Conservation (phyloP, 2,329 filamentous ascomycete genomes). For the Cladosporium sp. region DNA sequence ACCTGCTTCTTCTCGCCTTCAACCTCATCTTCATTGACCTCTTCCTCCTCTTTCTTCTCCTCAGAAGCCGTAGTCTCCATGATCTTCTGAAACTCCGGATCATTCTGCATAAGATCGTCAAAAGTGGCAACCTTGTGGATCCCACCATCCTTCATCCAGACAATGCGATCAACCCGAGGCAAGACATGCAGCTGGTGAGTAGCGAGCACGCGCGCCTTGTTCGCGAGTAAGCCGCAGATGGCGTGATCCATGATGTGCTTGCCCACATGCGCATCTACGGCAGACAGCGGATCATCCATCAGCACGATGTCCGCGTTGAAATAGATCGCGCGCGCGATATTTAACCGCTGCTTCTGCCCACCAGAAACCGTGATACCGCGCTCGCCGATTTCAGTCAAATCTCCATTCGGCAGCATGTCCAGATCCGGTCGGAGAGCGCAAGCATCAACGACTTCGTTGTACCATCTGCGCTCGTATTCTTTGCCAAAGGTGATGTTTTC, state of each 20-base stretch:
- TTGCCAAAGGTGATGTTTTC: slow-evolving; percentile 92
- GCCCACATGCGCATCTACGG: slow-evolving; percentile 55
- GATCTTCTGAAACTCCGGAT: slow-evolving; percentile 71
- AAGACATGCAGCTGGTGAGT: slow-evolving; percentile 95
- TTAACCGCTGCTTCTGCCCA: slow-evolving; percentile 90
- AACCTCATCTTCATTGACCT: slow-evolving; percentile 43
- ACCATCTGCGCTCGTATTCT: slow-evolving; percentile 67
- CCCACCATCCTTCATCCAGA: slow-evolving; percentile 84
- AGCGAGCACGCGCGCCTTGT: slow-evolving; percentile 86
- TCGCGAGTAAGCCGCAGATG: slow-evolving; percentile 79
- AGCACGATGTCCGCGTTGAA: slow-evolving; percentile 59
- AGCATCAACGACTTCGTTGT: slow-evolving; percentile 74
- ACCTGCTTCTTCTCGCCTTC: slow-evolving; percentile 55
- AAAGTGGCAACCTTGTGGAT: slow-evolving; percentile 87
- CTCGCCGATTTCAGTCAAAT: slow-evolving; percentile 89
- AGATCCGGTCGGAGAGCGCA: slow-evolving; percentile 82
- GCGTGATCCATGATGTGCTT: slow-evolving; percentile 84
- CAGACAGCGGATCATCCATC: slow-evolving; percentile 60
- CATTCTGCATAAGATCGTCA: slow-evolving; percentile 74
- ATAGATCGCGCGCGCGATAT: slow-evolving; percentile 77
- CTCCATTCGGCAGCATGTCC: slow-evolving; percentile 86
- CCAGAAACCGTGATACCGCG: slow-evolving; percentile 93
- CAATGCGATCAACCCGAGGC: slow-evolving; percentile 81
- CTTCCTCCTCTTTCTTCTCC: slow-evolving; percentile 47
- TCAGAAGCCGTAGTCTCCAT: slow-evolving; percentile 75